Percentiles rank a stretch among this genome's conserved stretches.
Evolutionary conservation across 768 basidiomycete genomes (phyloP).

Genomic region (Mycena albidolilacea): DNA sequence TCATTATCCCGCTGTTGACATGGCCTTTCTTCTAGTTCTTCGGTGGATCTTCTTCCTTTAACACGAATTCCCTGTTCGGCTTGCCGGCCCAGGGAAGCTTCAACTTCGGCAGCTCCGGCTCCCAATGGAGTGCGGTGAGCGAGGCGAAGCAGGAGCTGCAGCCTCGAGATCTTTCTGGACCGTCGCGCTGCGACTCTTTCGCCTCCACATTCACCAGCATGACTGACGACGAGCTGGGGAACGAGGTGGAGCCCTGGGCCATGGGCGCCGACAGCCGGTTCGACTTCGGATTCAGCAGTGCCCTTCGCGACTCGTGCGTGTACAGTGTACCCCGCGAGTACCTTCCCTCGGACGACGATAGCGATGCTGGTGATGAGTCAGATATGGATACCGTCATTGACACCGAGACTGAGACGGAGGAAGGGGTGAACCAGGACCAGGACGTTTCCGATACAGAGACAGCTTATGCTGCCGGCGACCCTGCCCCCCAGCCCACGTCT

Average conservation of each 20-base stretch:
- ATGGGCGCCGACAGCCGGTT: not conserved
- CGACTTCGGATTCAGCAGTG: slow-evolving; percentile 30
- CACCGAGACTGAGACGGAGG: not conserved
- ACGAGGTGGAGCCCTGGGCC: slow-evolving; percentile 26
- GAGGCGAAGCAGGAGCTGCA: not conserved
- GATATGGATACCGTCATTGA: slow-evolving; percentile 1
- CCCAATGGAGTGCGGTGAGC: slow-evolving; percentile 17
- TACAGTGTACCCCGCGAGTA: slow-evolving; percentile 16
- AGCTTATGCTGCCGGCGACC: not conserved
- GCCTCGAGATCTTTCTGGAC: too few species aligned
- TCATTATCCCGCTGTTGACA: not conserved
- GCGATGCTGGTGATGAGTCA: not conserved
- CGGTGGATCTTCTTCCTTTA: not conserved
- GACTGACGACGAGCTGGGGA: slow-evolving; percentile 27
- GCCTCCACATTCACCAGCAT: slow-evolving; percentile 19
- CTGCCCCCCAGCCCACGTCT: not conserved
- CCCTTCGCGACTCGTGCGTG: slow-evolving; percentile 23
- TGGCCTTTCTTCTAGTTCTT: slow-evolving; percentile 9
- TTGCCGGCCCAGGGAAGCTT: not conserved
- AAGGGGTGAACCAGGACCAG: not conserved
- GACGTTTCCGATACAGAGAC: slow-evolving; percentile 23
- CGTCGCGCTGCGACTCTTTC: slow-evolving; percentile 3
- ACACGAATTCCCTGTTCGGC: not conserved
- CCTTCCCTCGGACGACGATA: slow-evolving; percentile 22
- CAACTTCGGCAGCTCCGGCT: slow-evolving; percentile 12